Evolutionary conservation across 1,284 basidiomycete species (phyloP).

Genomic region (Caloboletus firmus): DNA sequence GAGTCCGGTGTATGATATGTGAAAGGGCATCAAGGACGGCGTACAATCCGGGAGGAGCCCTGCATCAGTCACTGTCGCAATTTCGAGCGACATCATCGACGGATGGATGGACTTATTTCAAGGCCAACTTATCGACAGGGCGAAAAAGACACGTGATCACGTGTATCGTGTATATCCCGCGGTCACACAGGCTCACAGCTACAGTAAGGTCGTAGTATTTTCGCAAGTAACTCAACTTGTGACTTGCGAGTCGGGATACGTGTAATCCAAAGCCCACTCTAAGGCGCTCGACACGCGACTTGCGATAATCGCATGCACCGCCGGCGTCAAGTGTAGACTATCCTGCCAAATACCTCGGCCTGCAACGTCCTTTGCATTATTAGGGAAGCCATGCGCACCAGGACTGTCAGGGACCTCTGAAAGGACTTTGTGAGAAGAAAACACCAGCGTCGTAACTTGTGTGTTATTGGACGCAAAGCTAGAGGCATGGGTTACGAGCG

Average conservation of each 20-base stretch:
- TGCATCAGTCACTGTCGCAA: conserved; percentile 12
- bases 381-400: conserved; percentile 27
- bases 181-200: no score
- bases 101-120: no score
- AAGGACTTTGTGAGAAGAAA: conserved; percentile 35
- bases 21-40: conserved; percentile 79
- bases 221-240: no score
- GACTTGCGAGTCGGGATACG: not conserved
- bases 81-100: conserved; percentile 25
- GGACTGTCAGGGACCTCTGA: conserved; percentile 38
- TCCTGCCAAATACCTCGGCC: conserved; percentile 39
- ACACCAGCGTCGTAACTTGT: conserved; percentile 29
- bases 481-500: conserved; percentile 20
- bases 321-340: conserved; percentile 35
- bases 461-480: conserved; percentile 24
- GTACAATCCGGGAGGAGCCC: conserved; percentile 35
- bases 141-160: conserved; percentile 13
- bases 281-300: conserved; percentile 4
- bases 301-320: conserved; percentile 32
- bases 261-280: not conserved
- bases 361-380: conserved; percentile 28
- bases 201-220: no score
- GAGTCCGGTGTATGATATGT: conserved; percentile 66
- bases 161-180: conserved; percentile 17
- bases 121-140: no score